phyloP scores from a whole-genome alignment of 345 rosid genomes.

The Eutrema heterophyllum region DNA sequence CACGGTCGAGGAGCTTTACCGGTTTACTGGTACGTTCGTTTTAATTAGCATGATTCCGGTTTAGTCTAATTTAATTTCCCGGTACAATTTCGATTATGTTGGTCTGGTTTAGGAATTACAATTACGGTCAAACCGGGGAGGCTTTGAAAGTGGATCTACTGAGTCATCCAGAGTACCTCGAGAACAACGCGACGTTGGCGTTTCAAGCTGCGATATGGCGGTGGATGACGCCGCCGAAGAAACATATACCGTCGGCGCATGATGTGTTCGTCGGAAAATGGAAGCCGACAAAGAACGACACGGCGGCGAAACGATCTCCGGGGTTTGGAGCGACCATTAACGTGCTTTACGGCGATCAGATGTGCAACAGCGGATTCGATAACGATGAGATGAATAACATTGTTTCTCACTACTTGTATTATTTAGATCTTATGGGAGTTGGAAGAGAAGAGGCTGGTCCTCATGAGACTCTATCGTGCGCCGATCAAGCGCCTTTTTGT shows the following conservation, averaged over 20 bases:
- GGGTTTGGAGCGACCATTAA: conserved; percentile 86
- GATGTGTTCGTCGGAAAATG: conserved; percentile 70
- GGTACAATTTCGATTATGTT: neutral
- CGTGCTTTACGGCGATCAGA: conserved; percentile 65
- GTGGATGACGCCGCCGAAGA: conserved; percentile 91
- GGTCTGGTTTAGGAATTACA: conserved; percentile 59
- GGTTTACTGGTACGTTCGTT: conserved; percentile 52
- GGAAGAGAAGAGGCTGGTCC: conserved; percentile 93
- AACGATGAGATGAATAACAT: conserved; percentile 70
- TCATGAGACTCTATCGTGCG: conserved; percentile 64
- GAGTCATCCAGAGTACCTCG: conserved; percentile 67
- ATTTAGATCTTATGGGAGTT: conserved; percentile 80
- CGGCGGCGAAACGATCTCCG: conserved; percentile 56
- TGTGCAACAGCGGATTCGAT: conserved; percentile 55
- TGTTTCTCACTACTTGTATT: conserved; percentile 62
- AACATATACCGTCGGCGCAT: conserved; percentile 72
- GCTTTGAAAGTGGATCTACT: conserved; percentile 63
- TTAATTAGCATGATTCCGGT: neutral
- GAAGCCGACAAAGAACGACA: conserved; percentile 86
- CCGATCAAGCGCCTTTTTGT: conserved; percentile 60
- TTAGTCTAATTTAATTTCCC: neutral
- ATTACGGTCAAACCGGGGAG: conserved; percentile 70
- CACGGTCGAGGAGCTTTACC: conserved; percentile 91
- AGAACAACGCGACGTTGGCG: conserved; percentile 72
- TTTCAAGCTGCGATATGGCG: conserved; percentile 78